Evolutionary conservation across 805 yeast species (phyloP).

Genomic region (Yarrowia phangngaensis): DNA sequence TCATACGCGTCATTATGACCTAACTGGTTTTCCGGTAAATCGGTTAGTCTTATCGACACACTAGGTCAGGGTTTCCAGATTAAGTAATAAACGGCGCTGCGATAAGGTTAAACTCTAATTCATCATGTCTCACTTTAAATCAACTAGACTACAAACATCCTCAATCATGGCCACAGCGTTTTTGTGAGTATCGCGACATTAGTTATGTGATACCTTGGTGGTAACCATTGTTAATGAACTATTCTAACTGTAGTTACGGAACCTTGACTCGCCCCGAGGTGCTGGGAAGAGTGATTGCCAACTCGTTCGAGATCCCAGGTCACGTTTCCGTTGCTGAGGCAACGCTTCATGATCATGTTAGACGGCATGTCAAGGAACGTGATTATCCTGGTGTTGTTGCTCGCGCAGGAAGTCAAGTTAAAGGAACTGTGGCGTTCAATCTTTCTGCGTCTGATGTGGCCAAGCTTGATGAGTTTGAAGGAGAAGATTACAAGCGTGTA

Average conservation of each 20-base stretch:
- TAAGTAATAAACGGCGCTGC: no score
- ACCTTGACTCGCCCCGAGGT: slow-evolving; percentile 19
- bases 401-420: not conserved
- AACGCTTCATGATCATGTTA: slow-evolving; percentile 3
- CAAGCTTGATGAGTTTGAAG: slow-evolving; percentile 8
- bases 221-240: not conserved
- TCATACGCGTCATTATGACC: no score
- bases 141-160: no score
- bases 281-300: slow-evolving; percentile 17
- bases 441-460: slow-evolving; percentile 9
- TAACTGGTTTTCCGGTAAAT: no score
- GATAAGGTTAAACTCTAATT: no score
- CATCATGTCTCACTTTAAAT: no score
- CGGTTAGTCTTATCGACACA: no score
- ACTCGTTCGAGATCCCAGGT: slow-evolving; percentile 11
- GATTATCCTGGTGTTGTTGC: slow-evolving; percentile 16
- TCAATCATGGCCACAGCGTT: slow-evolving; percentile 18
- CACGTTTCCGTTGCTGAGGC: slow-evolving; percentile 1
- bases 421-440: slow-evolving; percentile 11
- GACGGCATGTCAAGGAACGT: slow-evolving; percentile 1
- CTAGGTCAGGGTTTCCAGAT: no score
- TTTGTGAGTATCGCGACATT: slow-evolving; percentile 4
- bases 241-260: slow-evolving; percentile 13
- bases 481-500: slow-evolving; percentile 10
- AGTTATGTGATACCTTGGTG: not conserved